phyloP scores from a whole-genome alignment of 2,329 filamentous ascomycete species.

The Trichoderma endophyticum region DNA sequence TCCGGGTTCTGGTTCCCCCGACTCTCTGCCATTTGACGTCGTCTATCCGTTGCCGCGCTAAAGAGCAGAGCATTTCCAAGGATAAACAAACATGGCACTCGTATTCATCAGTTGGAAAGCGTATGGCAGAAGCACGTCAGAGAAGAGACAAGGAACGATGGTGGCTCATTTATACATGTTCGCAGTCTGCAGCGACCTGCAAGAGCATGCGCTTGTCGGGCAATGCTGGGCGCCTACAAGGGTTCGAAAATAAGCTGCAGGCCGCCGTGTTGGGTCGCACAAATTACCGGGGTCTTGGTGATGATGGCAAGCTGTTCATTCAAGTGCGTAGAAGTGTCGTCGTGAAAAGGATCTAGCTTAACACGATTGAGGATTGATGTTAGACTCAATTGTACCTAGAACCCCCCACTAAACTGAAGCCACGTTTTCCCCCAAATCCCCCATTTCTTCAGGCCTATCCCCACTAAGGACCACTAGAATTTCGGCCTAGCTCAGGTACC shows the following conservation, averaged over 20 bases:
- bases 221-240: not conserved
- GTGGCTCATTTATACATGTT: conserved; percentile 12
- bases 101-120: not conserved
- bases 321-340: not conserved
- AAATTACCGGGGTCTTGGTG: not conserved
- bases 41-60: not conserved
- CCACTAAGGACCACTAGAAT: not conserved
- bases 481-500: not conserved
- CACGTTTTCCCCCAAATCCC: not conserved
- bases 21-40: conserved; percentile 9
- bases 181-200: not conserved
- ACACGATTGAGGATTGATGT: not conserved
- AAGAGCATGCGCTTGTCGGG: not conserved
- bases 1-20: conserved; percentile 26
- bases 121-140: not conserved
- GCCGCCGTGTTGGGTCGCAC: not conserved
- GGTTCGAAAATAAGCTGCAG: not conserved
- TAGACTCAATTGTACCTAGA: not conserved
- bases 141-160: not conserved
- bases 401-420: not conserved
- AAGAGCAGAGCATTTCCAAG: not conserved
- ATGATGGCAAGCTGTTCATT: not conserved
- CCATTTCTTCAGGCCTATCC: not conserved
- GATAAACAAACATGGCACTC: not conserved
- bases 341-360: not conserved